Conservation (phyloP, 2,329 filamentous ascomycete genomes). For the Dothistroma septosporum region DNA sequence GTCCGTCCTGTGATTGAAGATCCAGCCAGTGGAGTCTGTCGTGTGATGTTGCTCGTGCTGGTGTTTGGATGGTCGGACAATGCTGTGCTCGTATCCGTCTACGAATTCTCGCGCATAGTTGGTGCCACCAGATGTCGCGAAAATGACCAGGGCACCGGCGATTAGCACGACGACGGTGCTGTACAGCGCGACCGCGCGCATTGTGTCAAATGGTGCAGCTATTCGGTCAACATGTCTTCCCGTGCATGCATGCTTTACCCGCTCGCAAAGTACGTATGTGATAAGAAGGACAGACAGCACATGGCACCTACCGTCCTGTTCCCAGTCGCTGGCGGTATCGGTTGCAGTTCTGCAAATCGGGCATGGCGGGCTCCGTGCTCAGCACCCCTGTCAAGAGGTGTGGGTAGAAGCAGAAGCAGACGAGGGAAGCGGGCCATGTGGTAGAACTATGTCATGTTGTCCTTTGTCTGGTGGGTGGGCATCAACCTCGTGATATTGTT, state of each 20-base stretch:
- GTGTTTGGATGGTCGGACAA: background rate
- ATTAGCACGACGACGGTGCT: constrained; percentile 17
- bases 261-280: no score
- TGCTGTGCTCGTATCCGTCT: background rate
- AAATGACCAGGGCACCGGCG: constrained; percentile 14
- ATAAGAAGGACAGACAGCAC: no score
- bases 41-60: background rate
- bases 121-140: constrained; percentile 10
- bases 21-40: constrained; percentile 9
- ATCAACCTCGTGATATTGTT: no score
- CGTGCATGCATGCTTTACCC: background rate
- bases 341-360: no score
- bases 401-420: no score
- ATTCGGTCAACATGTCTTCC: background rate
- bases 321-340: no score
- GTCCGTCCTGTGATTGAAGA: constrained; percentile 20
- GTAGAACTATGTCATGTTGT: no score
- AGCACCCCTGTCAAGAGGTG: no score
- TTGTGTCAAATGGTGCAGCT: background rate
- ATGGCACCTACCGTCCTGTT: no score
- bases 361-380: no score
- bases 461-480: no score
- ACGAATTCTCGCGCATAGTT: constrained; percentile 1
- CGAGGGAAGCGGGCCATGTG: no score
- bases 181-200: constrained; percentile 18